Conservation (phyloP, 225 moss, liverwort and hornwort species). For the Polytrichum commune region DNA sequence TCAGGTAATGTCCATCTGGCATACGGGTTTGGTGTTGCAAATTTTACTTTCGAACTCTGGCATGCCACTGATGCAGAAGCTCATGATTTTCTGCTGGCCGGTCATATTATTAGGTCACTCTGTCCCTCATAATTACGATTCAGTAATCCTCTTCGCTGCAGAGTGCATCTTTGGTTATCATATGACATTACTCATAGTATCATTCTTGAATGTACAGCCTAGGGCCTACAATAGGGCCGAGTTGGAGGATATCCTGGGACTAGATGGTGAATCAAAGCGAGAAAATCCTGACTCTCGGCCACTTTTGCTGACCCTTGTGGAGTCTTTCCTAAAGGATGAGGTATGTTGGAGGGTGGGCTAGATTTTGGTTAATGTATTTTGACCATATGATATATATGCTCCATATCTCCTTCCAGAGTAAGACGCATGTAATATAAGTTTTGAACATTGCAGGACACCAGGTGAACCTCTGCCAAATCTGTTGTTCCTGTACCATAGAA, state of each 20-base stretch:
- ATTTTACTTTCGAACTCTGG: not conserved
- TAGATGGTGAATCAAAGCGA: conserved; percentile 53
- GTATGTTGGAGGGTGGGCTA: conserved; percentile 33
- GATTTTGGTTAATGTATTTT: too few species aligned
- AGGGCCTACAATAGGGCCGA: conserved; percentile 73
- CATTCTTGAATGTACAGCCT: conserved; percentile 46
- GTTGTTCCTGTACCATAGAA: too few species aligned
- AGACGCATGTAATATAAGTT: not conserved
- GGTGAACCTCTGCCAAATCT: too few species aligned
- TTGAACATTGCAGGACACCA: not conserved
- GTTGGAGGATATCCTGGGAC: conserved; percentile 80
- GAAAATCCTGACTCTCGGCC: conserved; percentile 66
- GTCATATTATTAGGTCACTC: too few species aligned
- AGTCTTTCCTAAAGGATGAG: conserved; percentile 72
- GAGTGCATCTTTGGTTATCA: not conserved
- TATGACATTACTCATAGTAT: conserved; percentile 4
- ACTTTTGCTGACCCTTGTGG: conserved; percentile 77
- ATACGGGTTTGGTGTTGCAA: not conserved
- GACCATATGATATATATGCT: too few species aligned
- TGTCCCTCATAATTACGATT: not conserved
- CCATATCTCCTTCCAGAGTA: too few species aligned
- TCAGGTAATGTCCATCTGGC: conserved; percentile 47
- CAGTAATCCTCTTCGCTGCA: not conserved
- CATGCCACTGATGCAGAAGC: not conserved
- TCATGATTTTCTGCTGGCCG: too few species aligned